A percentile compares a stretch with the other conserved stretches of the same genome.
phyloP scores from a whole-genome alignment of 2,329 filamentous ascomycete species.

The Ceratocystis huliohia region DNA sequence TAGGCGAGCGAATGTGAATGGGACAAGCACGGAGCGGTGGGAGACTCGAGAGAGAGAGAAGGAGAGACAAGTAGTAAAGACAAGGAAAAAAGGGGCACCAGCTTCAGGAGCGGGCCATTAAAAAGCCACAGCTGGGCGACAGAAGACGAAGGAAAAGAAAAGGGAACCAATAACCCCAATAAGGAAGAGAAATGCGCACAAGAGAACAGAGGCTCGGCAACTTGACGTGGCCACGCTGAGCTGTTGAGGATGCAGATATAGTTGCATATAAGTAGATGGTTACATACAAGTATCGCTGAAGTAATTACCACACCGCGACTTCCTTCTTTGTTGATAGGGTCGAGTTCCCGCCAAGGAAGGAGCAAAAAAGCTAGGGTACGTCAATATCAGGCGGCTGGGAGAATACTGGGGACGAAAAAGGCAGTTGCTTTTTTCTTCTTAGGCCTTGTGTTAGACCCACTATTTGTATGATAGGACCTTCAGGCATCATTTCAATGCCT shows the following conservation, averaged over 20 bases:
- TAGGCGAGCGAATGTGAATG: background rate
- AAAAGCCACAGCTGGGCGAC: background rate
- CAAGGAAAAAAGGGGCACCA: background rate
- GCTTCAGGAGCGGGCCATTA: background rate
- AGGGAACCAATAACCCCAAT: too few species aligned
- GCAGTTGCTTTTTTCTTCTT: background rate
- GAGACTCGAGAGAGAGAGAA: background rate
- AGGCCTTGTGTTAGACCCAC: background rate
- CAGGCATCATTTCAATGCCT: background rate
- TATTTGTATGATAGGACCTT: background rate
- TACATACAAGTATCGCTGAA: background rate
- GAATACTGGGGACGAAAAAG: background rate
- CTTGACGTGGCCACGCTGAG: background rate
- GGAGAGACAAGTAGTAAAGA: background rate
- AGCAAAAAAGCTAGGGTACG: background rate
- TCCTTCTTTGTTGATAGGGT: background rate
- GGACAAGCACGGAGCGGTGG: background rate
- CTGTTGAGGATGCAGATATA: background rate
- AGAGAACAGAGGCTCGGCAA: too few species aligned
- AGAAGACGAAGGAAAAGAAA: background rate
- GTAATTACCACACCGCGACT: background rate
- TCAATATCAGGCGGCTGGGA: constrained; percentile 3
- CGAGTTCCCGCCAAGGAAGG: background rate
- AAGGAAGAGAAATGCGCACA: too few species aligned
- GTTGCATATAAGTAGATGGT: background rate